These are phyloP conservation scores for Ramaria sp. DNA, from an alignment of 768 basidiomycete species.

Conservation along the genomic window DNA sequence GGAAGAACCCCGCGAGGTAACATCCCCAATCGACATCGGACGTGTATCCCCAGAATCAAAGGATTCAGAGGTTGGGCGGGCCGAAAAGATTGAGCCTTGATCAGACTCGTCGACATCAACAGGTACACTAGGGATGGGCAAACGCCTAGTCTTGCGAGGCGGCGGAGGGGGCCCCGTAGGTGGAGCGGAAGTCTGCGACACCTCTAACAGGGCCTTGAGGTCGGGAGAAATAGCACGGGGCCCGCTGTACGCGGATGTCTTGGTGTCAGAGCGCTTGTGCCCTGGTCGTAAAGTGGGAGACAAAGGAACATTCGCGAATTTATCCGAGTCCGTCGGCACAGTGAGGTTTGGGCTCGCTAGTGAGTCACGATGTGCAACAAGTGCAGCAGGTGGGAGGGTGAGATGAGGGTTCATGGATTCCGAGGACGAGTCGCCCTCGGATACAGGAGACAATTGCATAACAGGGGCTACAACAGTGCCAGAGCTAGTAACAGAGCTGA, in stretches of 20 bases:
- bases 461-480: not conserved
- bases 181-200: not conserved
- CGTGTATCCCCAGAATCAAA: not conserved
- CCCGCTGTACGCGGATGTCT: not conserved
- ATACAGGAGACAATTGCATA: not conserved
- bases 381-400: not conserved
- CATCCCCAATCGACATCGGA: not conserved
- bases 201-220: not conserved
- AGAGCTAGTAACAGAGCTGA: not conserved
- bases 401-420: not conserved
- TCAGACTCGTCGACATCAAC: conserved; percentile 1
- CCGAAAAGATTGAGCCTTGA: not conserved
- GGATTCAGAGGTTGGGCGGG: not conserved
- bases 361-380: not conserved
- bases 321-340: not conserved
- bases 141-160: not conserved
- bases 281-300: not conserved
- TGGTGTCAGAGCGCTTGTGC: not conserved
- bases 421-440: not conserved
- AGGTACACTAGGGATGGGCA: not conserved
- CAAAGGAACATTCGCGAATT: not conserved
- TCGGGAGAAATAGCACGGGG: not conserved
- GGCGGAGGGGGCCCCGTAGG: not conserved
- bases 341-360: not conserved
- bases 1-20: not conserved